phyloP scores from a whole-genome alignment of 179 eudicot genomes.

The Camellia oleifera region DNA sequence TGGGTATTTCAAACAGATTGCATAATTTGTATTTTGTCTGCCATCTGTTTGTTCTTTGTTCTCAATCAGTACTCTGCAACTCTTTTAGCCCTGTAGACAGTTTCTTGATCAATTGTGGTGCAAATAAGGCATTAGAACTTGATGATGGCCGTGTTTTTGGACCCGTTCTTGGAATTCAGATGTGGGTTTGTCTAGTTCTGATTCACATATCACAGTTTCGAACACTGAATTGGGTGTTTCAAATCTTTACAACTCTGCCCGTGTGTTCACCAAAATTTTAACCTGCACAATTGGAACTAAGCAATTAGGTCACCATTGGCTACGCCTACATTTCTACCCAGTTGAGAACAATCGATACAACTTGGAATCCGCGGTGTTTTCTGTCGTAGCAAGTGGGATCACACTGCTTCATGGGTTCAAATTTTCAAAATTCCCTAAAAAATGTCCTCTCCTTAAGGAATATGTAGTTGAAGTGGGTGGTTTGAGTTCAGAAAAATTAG shows the following conservation, averaged over 20 bases:
- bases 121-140: slow-evolving; percentile 2
- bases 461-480: slow-evolving; percentile 20
- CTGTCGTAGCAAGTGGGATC: slow-evolving; percentile 25
- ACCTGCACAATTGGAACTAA: slow-evolving; percentile 12
- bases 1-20: not conserved
- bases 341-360: slow-evolving; percentile 6
- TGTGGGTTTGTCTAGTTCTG: slow-evolving; percentile 5
- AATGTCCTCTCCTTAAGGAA: slow-evolving; percentile 14
- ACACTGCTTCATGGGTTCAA: slow-evolving; percentile 26
- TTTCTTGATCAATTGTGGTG: slow-evolving; percentile 24
- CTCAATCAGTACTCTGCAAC: not conserved
- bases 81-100: slow-evolving; percentile 11
- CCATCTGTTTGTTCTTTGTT: not conserved
- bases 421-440: not conserved
- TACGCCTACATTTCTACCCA: slow-evolving; percentile 24
- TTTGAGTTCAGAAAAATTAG: slow-evolving; percentile 12
- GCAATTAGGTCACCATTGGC: slow-evolving; percentile 22
- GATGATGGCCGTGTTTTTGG: slow-evolving; percentile 22
- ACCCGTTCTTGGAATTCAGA: slow-evolving; percentile 16
- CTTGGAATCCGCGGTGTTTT: slow-evolving; percentile 19
- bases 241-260: slow-evolving; percentile 17
- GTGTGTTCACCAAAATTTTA: slow-evolving; percentile 16
- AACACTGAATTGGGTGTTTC: slow-evolving; percentile 1
- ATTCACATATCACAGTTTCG: slow-evolving; percentile 10
- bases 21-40: not conserved